Conservation (phyloP, 2,329 filamentous ascomycete species). For the Aspergillus sergii region DNA sequence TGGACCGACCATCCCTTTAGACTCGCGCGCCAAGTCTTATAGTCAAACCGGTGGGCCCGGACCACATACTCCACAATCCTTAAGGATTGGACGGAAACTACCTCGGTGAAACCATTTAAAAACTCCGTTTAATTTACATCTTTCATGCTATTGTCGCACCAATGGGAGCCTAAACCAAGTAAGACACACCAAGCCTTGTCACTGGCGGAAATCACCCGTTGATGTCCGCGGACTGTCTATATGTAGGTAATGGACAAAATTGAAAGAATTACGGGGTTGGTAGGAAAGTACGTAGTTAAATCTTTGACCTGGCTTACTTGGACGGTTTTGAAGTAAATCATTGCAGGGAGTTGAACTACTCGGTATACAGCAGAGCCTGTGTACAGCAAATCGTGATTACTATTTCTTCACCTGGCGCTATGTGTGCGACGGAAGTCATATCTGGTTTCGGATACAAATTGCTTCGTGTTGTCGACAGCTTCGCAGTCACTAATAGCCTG, state of each 20-base stretch:
- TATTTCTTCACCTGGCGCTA: no score
- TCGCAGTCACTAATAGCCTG: no score
- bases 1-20: background rate
- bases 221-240: background rate
- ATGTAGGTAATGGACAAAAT: background rate
- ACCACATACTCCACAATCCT: background rate
- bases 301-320: no score
- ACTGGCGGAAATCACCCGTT: background rate
- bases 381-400: no score
- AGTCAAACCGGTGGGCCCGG: background rate
- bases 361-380: no score
- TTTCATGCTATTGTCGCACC: background rate
- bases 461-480: no score
- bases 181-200: slow-evolving; percentile 1
- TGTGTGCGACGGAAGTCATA: no score
- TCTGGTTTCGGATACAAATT: no score
- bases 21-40: background rate
- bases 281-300: background rate
- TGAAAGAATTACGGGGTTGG: background rate
- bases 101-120: background rate
- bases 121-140: background rate
- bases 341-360: no score
- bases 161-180: background rate
- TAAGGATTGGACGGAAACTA: background rate
- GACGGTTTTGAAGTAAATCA: no score